These are phyloP conservation scores for Kitagawia praeruptora DNA, from an alignment of 129 eudicot genomes.

Conservation along the genomic window DNA sequence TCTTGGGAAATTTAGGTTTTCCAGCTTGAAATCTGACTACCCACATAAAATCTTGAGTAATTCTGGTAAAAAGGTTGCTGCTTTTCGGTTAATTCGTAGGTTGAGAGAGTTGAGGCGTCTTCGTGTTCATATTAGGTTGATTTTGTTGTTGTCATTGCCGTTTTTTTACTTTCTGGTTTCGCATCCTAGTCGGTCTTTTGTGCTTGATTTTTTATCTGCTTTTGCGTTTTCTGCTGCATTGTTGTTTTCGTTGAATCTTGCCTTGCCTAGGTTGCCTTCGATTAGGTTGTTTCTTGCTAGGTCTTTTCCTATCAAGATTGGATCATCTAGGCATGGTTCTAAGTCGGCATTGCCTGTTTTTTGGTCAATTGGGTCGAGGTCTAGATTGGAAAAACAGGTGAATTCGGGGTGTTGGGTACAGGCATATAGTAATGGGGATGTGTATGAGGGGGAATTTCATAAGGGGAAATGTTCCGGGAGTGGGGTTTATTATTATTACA, in stretches of 20 bases:
- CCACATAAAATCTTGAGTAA: slow-evolving; percentile 16
- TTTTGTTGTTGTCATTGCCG: slow-evolving; percentile 63
- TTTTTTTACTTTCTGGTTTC: slow-evolving; percentile 84
- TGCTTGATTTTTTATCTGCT: slow-evolving; percentile 85
- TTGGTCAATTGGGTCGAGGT: slow-evolving; percentile 83
- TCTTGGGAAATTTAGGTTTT: slow-evolving; percentile 32
- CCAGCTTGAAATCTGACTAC: slow-evolving; percentile 20
- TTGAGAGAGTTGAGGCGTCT: slow-evolving; percentile 60
- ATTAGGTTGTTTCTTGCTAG: slow-evolving; percentile 65
- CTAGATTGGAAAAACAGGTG: slow-evolving; percentile 44
- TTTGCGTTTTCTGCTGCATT: slow-evolving; percentile 84
- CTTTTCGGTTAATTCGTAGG: slow-evolving; percentile 29
- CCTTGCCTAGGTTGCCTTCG: slow-evolving; percentile 70
- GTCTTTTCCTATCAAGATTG: slow-evolving; percentile 57
- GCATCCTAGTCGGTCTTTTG: slow-evolving; percentile 64
- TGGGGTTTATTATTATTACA: slow-evolving; percentile 88
- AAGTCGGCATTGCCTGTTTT: slow-evolving; percentile 63
- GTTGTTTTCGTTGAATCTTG: slow-evolving; percentile 72
- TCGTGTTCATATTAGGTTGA: slow-evolving; percentile 51
- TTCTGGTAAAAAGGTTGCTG: slow-evolving; percentile 29
- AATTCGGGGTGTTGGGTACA: slow-evolving; percentile 88
- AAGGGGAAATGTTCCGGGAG: slow-evolving; percentile 90
- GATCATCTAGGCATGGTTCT: slow-evolving; percentile 19
- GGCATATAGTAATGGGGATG: slow-evolving; percentile 89
- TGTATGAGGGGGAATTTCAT: slow-evolving; percentile 93